Base-by-base conservation (phyloP, 331 rosid species). In the Ulmus americana region DNA sequence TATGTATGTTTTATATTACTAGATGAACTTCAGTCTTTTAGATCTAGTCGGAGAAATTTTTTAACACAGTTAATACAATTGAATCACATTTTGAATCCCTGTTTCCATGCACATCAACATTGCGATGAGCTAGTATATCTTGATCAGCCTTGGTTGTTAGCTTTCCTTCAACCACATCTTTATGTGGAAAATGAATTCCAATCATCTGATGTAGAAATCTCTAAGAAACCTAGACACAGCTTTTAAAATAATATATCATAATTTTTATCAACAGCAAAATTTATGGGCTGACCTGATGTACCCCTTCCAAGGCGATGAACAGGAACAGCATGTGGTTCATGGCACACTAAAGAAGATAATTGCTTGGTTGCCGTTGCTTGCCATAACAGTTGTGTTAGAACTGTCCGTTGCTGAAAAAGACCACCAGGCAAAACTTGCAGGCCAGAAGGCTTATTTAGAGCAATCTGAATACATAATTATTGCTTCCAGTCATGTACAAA, bases 251-350 rank as follows among this genome's bases (percentile, higher is more conserved):
- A 5, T 50, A 63, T 45, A 65, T 20, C 40, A 40, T 59, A 51
- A 61, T 57, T 11, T 61, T 67, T 14, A 50, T 59, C 56, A 53
- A 69, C 53, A 38, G 13, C 6, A 11, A 47, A 59, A 56, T 13
- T 38, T 59, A 59, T 60, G 51, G 60, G 50, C 73, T 71, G 74
- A 92, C 98, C 98, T 86, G 98, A 92, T 59, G 98, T 88, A 57
- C 97, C 98, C 79, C 98, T 83, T 67, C 95, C 96, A 38, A 92
- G 78, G 57, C 97, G 98, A 82, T 92, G 98, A 64, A 85, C 98
- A 18, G 97, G 95, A 68, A 79, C 85, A 70, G 85, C 84, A 50
- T 86, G 92, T 45, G 70, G 45, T 59, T 68, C 76, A 76, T 70
- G 75, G 73, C 69, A 58, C 41, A 46, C 71, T 20, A 54, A 55